phyloP scores from a whole-genome alignment of 1,284 basidiomycete species.

The Ustilago sp. region DNA sequence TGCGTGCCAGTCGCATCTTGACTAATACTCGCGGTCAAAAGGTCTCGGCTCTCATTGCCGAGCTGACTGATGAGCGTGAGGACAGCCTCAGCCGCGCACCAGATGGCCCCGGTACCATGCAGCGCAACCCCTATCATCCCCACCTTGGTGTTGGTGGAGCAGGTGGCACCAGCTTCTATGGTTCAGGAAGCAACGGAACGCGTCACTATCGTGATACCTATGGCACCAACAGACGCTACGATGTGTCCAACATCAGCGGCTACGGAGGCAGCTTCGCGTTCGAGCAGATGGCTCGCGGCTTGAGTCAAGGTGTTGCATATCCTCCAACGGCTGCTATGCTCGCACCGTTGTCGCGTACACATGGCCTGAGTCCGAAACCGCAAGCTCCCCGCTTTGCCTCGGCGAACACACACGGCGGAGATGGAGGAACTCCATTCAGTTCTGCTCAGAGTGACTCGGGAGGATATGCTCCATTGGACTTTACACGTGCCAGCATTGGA shows the following conservation, averaged over 20 bases:
- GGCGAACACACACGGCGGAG: constrained; percentile 11
- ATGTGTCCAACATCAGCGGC: constrained; percentile 41
- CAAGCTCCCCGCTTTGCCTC: constrained; percentile 37
- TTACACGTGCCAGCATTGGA: constrained; percentile 36
- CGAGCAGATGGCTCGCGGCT: constrained; percentile 65
- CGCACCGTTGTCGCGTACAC: constrained; percentile 61
- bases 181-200: constrained; percentile 18
- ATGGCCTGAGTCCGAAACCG: constrained; percentile 58
- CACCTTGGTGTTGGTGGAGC: constrained; percentile 25
- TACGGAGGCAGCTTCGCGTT: constrained; percentile 65
- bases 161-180: constrained; percentile 28
- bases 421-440: constrained; percentile 31
- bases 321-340: constrained; percentile 66
- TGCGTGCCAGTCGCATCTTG: constrained; percentile 83
- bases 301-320: constrained; percentile 58
- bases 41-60: constrained; percentile 58
- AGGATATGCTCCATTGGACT: constrained; percentile 37
- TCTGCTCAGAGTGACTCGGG: constrained; percentile 56
- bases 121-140: constrained; percentile 30
- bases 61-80: constrained; percentile 68
- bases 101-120: constrained; percentile 46
- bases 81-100: constrained; percentile 66
- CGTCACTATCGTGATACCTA: constrained; percentile 47
- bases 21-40: constrained; percentile 53
- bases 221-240: constrained; percentile 43